phyloP scores from a whole-genome alignment of 2,329 filamentous ascomycete species.

The Ceratocystiopsis minuta region DNA sequence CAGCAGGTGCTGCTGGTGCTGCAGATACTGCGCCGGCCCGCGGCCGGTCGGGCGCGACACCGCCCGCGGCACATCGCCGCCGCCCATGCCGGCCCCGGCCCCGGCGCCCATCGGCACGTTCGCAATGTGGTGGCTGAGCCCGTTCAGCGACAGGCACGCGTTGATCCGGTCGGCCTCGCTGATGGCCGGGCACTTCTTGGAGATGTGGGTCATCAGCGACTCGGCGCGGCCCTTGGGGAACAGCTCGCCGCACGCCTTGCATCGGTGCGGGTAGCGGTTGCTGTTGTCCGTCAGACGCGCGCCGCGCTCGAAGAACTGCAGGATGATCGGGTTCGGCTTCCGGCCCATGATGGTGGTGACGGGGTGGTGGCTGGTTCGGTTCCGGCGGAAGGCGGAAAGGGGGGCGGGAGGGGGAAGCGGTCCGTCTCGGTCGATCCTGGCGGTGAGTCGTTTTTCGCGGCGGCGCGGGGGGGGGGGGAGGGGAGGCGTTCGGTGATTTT shows the following conservation, averaged over 20 bases:
- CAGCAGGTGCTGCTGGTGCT: conserved; percentile 2
- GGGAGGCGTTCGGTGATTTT: neutral
- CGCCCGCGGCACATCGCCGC: neutral
- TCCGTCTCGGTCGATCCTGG: neutral
- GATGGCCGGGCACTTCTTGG: conserved; percentile 72
- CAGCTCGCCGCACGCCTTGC: conserved; percentile 72
- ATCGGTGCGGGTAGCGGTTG: conserved; percentile 83
- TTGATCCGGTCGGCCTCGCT: conserved; percentile 57
- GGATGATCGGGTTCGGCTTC: conserved; percentile 67
- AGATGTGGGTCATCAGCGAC: conserved; percentile 61
- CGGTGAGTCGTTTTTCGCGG: neutral
- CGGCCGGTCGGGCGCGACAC: neutral
- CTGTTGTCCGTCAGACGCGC: conserved; percentile 75
- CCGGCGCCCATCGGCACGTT: conserved; percentile 9
- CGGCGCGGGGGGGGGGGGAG: conserved; percentile 2
- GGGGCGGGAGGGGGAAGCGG: no score
- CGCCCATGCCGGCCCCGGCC: conserved; percentile 9
- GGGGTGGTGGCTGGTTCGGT: no score
- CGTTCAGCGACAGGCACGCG: conserved; percentile 54
- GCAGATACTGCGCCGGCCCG: conserved; percentile 1
- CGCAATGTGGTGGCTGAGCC: conserved; percentile 29
- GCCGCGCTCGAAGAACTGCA: conserved; percentile 76
- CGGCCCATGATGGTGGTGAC: conserved; percentile 46
- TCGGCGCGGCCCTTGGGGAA: conserved; percentile 84
- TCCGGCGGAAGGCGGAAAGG: no score